These are phyloP conservation scores for Solanum pinnatisectum DNA, from an alignment of 257 asterid genomes.

Conservation along the genomic window DNA sequence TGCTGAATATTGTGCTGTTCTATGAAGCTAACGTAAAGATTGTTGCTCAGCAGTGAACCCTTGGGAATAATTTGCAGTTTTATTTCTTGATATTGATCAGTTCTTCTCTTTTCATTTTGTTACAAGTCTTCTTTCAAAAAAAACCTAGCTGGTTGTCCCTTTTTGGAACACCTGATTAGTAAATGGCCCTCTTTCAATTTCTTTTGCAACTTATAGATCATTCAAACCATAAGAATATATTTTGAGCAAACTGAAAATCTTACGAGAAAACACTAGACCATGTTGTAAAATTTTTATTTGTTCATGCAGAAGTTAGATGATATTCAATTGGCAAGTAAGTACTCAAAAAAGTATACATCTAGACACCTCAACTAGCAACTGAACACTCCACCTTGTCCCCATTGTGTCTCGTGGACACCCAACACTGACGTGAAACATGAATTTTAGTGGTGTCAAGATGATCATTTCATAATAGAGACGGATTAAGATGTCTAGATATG, in stretches of 20 bases:
- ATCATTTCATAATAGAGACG: neutral
- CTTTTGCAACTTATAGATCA: neutral
- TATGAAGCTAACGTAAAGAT: neutral
- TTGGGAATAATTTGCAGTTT: neutral
- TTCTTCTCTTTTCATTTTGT: neutral
- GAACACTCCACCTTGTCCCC: neutral
- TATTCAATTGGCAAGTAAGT: too few species aligned
- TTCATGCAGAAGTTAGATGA: neutral
- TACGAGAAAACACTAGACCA: neutral
- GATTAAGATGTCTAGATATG: neutral
- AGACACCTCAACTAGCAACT: neutral
- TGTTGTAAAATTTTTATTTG: neutral
- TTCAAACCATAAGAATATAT: neutral
- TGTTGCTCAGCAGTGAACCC: neutral
- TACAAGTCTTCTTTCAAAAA: neutral
- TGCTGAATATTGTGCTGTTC: neutral
- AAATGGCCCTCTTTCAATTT: neutral
- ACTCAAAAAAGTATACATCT: too few species aligned
- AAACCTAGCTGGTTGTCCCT: neutral
- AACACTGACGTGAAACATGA: accelerated
- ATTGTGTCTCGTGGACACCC: neutral
- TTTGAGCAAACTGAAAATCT: neutral
- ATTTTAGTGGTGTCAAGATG: neutral
- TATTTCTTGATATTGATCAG: neutral
- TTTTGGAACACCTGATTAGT: neutral